phyloP scores from a whole-genome alignment of 768 basidiomycete species.

The Aureoboletus auriporus region DNA sequence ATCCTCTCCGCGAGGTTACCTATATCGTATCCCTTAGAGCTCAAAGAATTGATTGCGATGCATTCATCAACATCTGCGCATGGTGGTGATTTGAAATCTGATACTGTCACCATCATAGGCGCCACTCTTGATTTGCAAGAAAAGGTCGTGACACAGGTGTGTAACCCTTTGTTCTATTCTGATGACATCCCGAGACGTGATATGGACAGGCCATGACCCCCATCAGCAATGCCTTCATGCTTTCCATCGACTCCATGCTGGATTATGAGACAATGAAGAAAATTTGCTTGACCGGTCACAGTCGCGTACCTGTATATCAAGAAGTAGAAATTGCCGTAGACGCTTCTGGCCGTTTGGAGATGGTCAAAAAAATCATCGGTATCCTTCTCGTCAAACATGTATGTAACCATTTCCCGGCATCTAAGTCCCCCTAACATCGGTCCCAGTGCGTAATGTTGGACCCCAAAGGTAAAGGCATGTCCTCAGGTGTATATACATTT shows the following conservation, averaged over 20 bases:
- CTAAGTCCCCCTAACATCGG: not conserved
- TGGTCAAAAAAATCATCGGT: slow-evolving; percentile 79
- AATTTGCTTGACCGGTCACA: slow-evolving; percentile 77
- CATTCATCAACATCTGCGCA: slow-evolving; percentile 68
- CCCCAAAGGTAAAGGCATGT: slow-evolving; percentile 55
- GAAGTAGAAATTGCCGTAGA: slow-evolving; percentile 60
- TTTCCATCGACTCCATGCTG: slow-evolving; percentile 78
- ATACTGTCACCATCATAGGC: slow-evolving; percentile 88
- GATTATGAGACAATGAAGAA: slow-evolving; percentile 76
- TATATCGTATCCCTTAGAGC: slow-evolving; percentile 38
- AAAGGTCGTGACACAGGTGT: slow-evolving; percentile 70
- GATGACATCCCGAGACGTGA: not conserved
- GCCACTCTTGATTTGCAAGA: slow-evolving; percentile 87
- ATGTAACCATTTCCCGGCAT: slow-evolving; percentile 1
- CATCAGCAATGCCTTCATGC: slow-evolving; percentile 79
- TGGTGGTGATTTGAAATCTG: slow-evolving; percentile 81
- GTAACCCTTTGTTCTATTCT: not conserved
- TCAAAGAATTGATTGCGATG: slow-evolving; percentile 89
- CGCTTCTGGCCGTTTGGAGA: slow-evolving; percentile 36
- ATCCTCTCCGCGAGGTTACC: not conserved
- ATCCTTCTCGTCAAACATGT: slow-evolving; percentile 83
- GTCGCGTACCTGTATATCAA: slow-evolving; percentile 79
- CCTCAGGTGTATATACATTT: not conserved
- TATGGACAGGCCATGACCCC: slow-evolving; percentile 69
- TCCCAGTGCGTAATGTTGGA: slow-evolving; percentile 72